Percentiles rank a stretch among this genome's conserved stretches.
These are phyloP conservation scores for Paraphaeosphaeria minitans DNA, from an alignment of 2,329 filamentous ascomycete species.

Conservation along the genomic window DNA sequence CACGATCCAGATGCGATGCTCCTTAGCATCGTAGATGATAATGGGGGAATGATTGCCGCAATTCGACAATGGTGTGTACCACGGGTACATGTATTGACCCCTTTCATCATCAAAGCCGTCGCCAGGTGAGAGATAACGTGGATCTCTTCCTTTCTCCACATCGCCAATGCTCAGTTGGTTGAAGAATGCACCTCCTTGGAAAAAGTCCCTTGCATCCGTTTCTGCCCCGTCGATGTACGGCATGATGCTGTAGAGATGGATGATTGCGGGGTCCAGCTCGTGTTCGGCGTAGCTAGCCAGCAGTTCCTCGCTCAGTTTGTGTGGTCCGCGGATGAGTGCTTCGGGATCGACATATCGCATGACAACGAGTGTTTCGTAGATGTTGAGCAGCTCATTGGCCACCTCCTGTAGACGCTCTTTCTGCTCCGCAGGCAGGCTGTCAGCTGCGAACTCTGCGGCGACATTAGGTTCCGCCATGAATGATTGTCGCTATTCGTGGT, in stretches of 20 bases:
- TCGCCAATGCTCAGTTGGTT: slow-evolving; percentile 23
- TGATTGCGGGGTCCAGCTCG: slow-evolving; percentile 8
- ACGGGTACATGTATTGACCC: slow-evolving; percentile 34
- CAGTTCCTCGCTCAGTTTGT: background rate
- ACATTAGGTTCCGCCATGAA: background rate
- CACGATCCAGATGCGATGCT: slow-evolving; percentile 27
- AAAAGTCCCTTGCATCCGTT: slow-evolving; percentile 17
- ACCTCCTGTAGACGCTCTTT: slow-evolving; percentile 9
- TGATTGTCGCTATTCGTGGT: background rate
- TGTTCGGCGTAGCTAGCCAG: background rate
- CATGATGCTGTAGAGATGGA: slow-evolving; percentile 13
- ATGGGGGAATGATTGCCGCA: slow-evolving; percentile 30
- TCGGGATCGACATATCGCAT: slow-evolving; percentile 18
- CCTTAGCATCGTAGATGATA: slow-evolving; percentile 35
- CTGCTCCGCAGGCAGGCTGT: background rate
- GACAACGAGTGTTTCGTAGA: slow-evolving; percentile 17
- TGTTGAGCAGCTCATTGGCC: slow-evolving; percentile 8
- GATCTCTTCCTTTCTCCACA: slow-evolving; percentile 19
- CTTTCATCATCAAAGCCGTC: slow-evolving; percentile 18
- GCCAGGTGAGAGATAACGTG: slow-evolving; percentile 11
- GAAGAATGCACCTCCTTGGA: slow-evolving; percentile 21
- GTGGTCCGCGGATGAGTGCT: slow-evolving; percentile 15
- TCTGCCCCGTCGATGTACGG: slow-evolving; percentile 15
- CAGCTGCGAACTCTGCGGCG: background rate
- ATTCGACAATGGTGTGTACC: slow-evolving; percentile 34